Conservation (phyloP, 148 eudicot genomes). For the Vaccinium vitisidaea region DNA sequence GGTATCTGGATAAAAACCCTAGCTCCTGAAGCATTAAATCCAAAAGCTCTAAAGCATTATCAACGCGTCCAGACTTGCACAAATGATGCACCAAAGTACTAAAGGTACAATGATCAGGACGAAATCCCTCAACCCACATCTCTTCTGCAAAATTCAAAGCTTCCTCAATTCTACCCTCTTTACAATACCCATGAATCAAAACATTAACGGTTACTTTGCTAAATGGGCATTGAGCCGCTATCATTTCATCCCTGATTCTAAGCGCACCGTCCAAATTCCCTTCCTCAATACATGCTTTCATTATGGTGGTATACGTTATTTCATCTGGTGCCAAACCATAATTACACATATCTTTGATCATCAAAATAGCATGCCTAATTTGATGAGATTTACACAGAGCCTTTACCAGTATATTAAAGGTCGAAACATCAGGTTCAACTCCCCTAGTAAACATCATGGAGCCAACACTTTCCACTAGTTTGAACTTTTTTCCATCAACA, state of each 20-base stretch:
- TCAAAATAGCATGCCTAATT: conserved; percentile 86
- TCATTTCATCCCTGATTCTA: conserved; percentile 73
- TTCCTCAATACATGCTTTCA: conserved; percentile 90
- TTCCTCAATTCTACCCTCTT: conserved; percentile 69
- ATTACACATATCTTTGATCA: conserved; percentile 91
- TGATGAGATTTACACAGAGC: conserved; percentile 92
- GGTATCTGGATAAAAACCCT: conserved; percentile 78
- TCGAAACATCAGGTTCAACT: conserved; percentile 67
- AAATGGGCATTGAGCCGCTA: conserved; percentile 45
- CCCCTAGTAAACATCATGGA: conserved; percentile 58
- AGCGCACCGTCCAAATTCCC: conserved; percentile 76
- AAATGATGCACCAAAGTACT: conserved; percentile 74
- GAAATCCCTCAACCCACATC: conserved; percentile 61
- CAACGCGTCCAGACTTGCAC: conserved; percentile 66
- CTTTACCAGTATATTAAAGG: conserved; percentile 78
- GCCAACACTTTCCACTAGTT: conserved; percentile 73
- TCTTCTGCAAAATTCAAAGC: conserved; percentile 71
- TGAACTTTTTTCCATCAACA: conserved; percentile 82
- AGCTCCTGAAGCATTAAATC: conserved; percentile 87
- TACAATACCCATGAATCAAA: conserved; percentile 77
- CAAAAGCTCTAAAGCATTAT: conserved; percentile 73
- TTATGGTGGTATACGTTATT: conserved; percentile 80
- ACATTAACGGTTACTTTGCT: conserved; percentile 69
- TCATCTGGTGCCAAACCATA: conserved; percentile 77
- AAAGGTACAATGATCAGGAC: conserved; percentile 70